phyloP scores from a whole-genome alignment of 495 filamentous ascomycete genomes.

The Xylaria castorea region DNA sequence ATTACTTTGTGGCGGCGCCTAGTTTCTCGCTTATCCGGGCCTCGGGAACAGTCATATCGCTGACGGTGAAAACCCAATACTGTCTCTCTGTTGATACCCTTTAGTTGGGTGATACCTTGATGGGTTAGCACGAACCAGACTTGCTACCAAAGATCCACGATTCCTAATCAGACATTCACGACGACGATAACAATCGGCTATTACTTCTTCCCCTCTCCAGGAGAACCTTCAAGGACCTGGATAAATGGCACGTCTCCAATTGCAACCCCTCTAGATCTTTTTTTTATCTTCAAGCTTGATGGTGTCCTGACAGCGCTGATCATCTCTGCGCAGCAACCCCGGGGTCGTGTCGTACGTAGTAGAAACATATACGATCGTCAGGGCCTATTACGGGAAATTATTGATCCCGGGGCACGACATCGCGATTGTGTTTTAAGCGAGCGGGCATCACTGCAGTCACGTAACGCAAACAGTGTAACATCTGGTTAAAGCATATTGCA shows the following conservation, averaged over 20 bases:
- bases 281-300: constrained; percentile 6
- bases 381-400: constrained; percentile 29
- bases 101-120: neutral
- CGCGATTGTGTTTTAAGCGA: neutral
- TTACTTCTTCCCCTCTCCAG: neutral
- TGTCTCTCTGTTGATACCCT: neutral
- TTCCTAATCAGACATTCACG: neutral
- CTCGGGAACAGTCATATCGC: neutral
- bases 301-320: constrained; percentile 2
- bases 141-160: neutral
- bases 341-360: neutral
- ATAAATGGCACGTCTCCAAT: constrained; percentile 22
- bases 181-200: neutral
- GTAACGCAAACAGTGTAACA: neutral
- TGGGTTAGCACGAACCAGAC: neutral
- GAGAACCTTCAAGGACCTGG: constrained; percentile 3
- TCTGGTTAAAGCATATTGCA: neutral
- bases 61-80: neutral
- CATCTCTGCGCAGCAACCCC: constrained; percentile 5
- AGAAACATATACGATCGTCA: constrained; percentile 32
- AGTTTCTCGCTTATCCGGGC: neutral
- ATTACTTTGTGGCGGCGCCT: neutral
- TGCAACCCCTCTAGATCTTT: constrained; percentile 13
- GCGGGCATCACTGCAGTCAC: neutral
- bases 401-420: neutral